Base-by-base conservation (phyloP, 176 grass and related monocot species). In the Bolboschoenus planiculmis region DNA sequence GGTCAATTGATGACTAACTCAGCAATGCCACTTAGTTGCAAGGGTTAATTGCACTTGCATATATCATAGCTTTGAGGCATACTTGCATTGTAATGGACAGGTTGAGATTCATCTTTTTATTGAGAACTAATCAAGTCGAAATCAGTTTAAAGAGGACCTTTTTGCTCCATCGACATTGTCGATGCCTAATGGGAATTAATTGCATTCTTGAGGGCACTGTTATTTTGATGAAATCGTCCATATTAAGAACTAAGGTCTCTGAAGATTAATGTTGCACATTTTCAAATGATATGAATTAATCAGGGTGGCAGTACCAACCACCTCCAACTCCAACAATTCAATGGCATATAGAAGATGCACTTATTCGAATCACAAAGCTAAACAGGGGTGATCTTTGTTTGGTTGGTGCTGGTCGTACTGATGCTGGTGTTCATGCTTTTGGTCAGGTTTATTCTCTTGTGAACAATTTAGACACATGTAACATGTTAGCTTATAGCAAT, bases 271-370 rank as follows among this genome's bases (percentile, higher is more conserved):
- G 36, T 74, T 75, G 10, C 71, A 50, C 30, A 50, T 47, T 48
- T 48, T 50, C 14, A 67, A 36, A 15, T 75, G 10, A 50, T 31
- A 47, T 75, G 40, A 42, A 43, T 65, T 36, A 71, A 83, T 81
- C 83, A 97, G 95, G 95, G 72, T 97, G 95, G 92, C 95, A 97
- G 78, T 97, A 97, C 87, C 95, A 97, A 85, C 90, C 84, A 68
- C 87, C 92, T 67, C 87, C 54, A 18, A 64, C 87, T 81, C 95
- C 92, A 84, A 94, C 95, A 58, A 88, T 97, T 87, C 95, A 97
- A 62, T 97, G 87, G 50, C 81, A 89, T 82, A 55, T 94, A 24
- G 95, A 97, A 87, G 79, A 93, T 80, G 91, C 95, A 75, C 85
- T 97, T 18, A 89, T 87, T 39, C 56, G 62, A 83, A 78, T 91